A percentile compares a stretch with the other conserved stretches of the same genome.
phyloP scores from a whole-genome alignment of 768 basidiomycete genomes.

The Tricholoma hemisulphureum region DNA sequence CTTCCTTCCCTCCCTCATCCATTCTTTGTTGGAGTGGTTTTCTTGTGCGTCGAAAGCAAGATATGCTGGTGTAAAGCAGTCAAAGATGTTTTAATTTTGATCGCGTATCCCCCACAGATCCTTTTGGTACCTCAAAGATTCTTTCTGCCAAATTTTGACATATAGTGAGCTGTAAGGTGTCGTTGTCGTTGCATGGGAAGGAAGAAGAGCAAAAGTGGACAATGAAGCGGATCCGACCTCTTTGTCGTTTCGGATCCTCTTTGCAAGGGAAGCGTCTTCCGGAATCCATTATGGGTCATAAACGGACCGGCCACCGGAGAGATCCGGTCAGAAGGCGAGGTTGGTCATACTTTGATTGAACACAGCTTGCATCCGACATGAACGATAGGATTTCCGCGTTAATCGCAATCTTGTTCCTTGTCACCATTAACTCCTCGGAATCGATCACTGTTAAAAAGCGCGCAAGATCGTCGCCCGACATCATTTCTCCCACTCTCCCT shows the following conservation, averaged over 20 bases:
- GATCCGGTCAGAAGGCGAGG: slow-evolving; percentile 12
- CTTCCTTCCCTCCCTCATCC: not conserved
- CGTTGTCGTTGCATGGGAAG: slow-evolving; percentile 5
- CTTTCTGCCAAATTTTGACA: slow-evolving; percentile 25
- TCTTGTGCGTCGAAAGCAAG: slow-evolving; percentile 10
- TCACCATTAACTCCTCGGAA: slow-evolving; percentile 20
- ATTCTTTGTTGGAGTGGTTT: slow-evolving; percentile 8
- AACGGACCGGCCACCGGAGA: slow-evolving; percentile 7
- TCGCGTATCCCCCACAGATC: slow-evolving; percentile 37
- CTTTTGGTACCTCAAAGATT: slow-evolving; percentile 32
- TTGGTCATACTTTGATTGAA: slow-evolving; percentile 14
- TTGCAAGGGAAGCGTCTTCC: slow-evolving; percentile 17
- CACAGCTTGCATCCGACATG: slow-evolving; percentile 18
- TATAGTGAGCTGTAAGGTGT: slow-evolving; percentile 7
- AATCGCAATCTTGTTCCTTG: slow-evolving; percentile 15
- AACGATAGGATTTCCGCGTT: slow-evolving; percentile 13
- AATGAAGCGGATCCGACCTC: slow-evolving; percentile 6
- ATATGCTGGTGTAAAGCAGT: slow-evolving; percentile 16
- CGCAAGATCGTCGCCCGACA: not conserved
- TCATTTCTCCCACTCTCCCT: not conserved
- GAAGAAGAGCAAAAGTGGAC: slow-evolving; percentile 2
- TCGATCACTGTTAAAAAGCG: not conserved
- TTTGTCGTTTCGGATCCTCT: slow-evolving; percentile 1
- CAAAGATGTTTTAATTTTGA: slow-evolving; percentile 4
- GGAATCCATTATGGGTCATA: slow-evolving; percentile 9